Evolutionary conservation across 805 yeast genomes (phyloP).

Genomic region (Pichia kluyveri): DNA sequence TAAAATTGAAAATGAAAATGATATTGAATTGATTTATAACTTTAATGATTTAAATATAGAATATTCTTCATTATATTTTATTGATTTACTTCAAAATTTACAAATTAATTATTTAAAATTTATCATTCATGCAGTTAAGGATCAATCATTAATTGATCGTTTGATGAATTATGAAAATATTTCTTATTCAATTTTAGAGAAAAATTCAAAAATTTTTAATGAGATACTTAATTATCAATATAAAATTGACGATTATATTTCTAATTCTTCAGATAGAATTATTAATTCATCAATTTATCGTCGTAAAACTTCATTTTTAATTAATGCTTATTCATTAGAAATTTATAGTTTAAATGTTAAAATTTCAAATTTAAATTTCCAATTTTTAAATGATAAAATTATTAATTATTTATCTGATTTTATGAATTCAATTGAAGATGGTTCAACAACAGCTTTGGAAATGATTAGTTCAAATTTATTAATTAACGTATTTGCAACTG

Average conservation of each 20-base stretch:
- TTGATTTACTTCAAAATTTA: slow-evolving; percentile 18
- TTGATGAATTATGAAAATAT: slow-evolving; percentile 10
- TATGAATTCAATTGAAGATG: slow-evolving; percentile 21
- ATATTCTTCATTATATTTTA: slow-evolving; percentile 23
- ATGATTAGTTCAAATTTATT: slow-evolving; percentile 38
- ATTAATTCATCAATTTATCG: slow-evolving; percentile 19
- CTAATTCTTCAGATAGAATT: slow-evolving; percentile 17
- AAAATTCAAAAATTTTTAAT: slow-evolving; percentile 11
- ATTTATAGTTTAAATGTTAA: slow-evolving; percentile 50
- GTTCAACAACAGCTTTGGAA: slow-evolving; percentile 45
- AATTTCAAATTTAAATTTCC: slow-evolving; percentile 36
- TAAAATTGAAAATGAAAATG: slow-evolving; percentile 11
- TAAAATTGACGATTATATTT: slow-evolving; percentile 15
- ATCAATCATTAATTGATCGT: slow-evolving; percentile 10
- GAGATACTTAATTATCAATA: slow-evolving; percentile 12
- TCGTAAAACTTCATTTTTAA: slow-evolving; percentile 17
- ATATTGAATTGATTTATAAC: slow-evolving; percentile 17
- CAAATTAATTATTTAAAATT: slow-evolving; percentile 17
- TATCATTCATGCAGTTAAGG: slow-evolving; percentile 9
- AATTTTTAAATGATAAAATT: slow-evolving; percentile 36
- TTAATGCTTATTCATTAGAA: slow-evolving; percentile 36
- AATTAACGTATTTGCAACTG: slow-evolving; percentile 28
- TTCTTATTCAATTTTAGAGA: slow-evolving; percentile 5
- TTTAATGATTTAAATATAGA: slow-evolving; percentile 26
- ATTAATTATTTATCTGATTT: slow-evolving; percentile 35